Percentiles rank a stretch among this genome's conserved stretches.
phyloP scores from a whole-genome alignment of 2,329 filamentous ascomycete species.

The Albophoma yamanashiensis region DNA sequence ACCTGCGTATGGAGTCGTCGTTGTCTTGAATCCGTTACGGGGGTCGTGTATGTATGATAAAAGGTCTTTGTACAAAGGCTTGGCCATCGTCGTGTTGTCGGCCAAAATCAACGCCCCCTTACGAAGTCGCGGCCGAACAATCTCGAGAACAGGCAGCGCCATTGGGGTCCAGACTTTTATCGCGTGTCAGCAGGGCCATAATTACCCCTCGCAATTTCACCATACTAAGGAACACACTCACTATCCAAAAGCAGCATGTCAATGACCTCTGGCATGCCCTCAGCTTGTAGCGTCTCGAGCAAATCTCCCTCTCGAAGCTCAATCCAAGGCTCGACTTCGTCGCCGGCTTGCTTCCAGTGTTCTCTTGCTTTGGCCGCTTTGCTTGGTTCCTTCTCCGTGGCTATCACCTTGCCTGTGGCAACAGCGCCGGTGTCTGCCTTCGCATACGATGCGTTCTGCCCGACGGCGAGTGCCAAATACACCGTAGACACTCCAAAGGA shows the following conservation, averaged over 20 bases:
- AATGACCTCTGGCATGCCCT: conserved; percentile 33
- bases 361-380: conserved; percentile 41
- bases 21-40: conserved; percentile 34
- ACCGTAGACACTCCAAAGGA: conserved; percentile 53
- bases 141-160: conserved; percentile 38
- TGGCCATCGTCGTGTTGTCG: conserved; percentile 32
- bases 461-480: conserved; percentile 48
- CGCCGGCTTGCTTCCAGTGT: conserved; percentile 42
- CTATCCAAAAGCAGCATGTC: conserved; percentile 51
- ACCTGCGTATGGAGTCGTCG: conserved; percentile 17
- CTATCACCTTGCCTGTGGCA: conserved; percentile 33
- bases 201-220: background rate
- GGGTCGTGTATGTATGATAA: conserved; percentile 32
- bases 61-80: conserved; percentile 32
- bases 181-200: background rate
- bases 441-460: conserved; percentile 27
- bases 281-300: conserved; percentile 35
- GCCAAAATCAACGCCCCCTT: conserved; percentile 35
- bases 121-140: conserved; percentile 32
- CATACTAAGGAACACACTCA: conserved; percentile 23
- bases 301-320: conserved; percentile 48
- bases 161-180: conserved; percentile 42
- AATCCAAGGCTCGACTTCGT: conserved; percentile 36
- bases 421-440: conserved; percentile 1
- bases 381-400: conserved; percentile 45